A percentile compares a stretch with the other conserved stretches of the same genome.
Evolutionary conservation across 2,329 filamentous ascomycete genomes (phyloP).

Genomic region (Aspergillus candidus): DNA sequence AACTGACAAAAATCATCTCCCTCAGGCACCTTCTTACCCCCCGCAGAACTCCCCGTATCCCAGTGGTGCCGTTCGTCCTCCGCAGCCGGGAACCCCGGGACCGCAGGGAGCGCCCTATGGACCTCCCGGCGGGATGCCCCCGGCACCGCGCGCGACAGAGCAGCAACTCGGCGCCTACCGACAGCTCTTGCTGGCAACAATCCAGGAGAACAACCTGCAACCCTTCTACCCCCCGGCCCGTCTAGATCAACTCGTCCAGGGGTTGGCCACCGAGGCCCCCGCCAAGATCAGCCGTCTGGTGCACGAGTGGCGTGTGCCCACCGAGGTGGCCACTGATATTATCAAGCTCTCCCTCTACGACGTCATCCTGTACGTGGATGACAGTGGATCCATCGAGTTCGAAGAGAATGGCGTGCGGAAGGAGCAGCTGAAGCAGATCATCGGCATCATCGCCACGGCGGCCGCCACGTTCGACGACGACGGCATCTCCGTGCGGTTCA

Average conservation of each 20-base stretch:
- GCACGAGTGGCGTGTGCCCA: constrained; percentile 51
- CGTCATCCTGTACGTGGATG: constrained; percentile 59
- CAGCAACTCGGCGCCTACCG: constrained; percentile 52
- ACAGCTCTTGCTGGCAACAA: constrained; percentile 48
- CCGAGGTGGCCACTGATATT: constrained; percentile 58
- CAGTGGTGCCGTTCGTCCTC: constrained; percentile 18
- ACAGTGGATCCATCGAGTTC: constrained; percentile 65
- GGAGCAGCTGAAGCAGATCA: constrained; percentile 59
- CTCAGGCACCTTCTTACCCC: constrained; percentile 23
- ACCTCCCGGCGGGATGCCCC: constrained; percentile 20
- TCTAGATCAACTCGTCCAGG: constrained; percentile 28
- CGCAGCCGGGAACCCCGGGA: constrained; percentile 15
- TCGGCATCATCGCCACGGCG: constrained; percentile 58
- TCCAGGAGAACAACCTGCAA: constrained; percentile 57
- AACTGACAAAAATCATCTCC: constrained; percentile 7
- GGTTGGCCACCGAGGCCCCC: constrained; percentile 28
- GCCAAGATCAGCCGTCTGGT: constrained; percentile 51
- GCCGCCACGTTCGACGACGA: constrained; percentile 65
- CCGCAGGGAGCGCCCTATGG: constrained; percentile 24
- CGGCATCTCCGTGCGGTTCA: constrained; percentile 62
- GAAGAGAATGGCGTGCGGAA: constrained; percentile 62
- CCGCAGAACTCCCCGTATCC: constrained; percentile 29
- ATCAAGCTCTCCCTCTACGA: constrained; percentile 59
- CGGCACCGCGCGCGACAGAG: constrained; percentile 39
- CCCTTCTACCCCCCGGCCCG: constrained; percentile 54